A percentile compares a stretch with the other conserved stretches of the same genome.
These are phyloP conservation scores for Ceratocystis alfenasii DNA, from an alignment of 2,329 filamentous ascomycete genomes.

Conservation along the genomic window DNA sequence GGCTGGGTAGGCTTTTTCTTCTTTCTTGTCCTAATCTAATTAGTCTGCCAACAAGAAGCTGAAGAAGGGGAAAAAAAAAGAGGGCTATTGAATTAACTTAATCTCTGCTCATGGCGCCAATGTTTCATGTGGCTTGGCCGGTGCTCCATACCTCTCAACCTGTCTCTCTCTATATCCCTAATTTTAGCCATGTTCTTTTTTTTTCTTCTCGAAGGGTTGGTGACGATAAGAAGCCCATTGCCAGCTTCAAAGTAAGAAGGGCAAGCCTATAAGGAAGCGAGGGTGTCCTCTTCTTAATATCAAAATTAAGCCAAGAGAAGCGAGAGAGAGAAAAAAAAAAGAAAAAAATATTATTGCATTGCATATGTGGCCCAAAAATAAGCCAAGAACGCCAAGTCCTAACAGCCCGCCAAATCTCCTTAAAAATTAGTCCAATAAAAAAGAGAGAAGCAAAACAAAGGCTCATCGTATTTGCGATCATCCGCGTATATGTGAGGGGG, in stretches of 20 bases:
- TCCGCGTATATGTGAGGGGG: too few species aligned
- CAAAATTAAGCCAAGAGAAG: not conserved
- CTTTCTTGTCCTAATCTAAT: not conserved
- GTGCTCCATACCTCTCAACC: constrained; percentile 10
- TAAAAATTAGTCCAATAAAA: not conserved
- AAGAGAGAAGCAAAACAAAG: not conserved
- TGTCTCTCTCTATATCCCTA: not conserved
- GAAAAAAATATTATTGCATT: not conserved
- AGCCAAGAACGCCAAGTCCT: not conserved
- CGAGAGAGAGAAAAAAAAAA: not conserved
- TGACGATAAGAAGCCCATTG: not conserved
- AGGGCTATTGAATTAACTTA: not conserved
- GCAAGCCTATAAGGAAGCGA: not conserved
- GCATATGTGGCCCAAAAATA: not conserved
- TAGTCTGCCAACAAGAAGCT: not conserved
- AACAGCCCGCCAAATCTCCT: not conserved
- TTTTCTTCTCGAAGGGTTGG: not conserved
- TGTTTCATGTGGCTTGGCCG: constrained; percentile 20
- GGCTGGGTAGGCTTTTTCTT: not conserved
- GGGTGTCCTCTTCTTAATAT: not conserved
- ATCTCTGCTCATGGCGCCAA: constrained; percentile 13
- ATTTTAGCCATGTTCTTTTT: not conserved
- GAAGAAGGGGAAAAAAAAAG: constrained; percentile 1
- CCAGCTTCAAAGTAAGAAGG: not conserved
- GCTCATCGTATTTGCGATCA: not conserved